These are phyloP conservation scores for Stagonosporopsis cucurbitacearum DNA, from an alignment of 2,329 filamentous ascomycete genomes.

Conservation along the genomic window DNA sequence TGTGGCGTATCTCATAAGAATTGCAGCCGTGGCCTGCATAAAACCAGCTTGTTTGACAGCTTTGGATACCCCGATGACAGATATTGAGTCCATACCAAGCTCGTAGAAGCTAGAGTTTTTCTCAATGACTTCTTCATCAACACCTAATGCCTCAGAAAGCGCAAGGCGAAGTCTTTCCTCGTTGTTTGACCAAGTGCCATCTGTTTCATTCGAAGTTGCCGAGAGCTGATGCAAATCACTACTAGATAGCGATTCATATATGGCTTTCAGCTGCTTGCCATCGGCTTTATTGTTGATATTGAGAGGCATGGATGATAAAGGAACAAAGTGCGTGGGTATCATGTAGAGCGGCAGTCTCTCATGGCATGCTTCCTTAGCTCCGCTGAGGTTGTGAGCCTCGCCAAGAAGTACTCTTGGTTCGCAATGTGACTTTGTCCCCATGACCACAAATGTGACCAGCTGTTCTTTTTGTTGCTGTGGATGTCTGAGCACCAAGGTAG, in stretches of 20 bases:
- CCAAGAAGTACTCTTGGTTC: slow-evolving; percentile 31
- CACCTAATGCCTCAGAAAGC: slow-evolving; percentile 61
- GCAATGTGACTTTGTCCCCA: slow-evolving; percentile 21
- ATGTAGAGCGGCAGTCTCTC: slow-evolving; percentile 80
- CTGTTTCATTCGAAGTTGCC: slow-evolving; percentile 9
- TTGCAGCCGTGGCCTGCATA: slow-evolving; percentile 64
- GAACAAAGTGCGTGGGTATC: slow-evolving; percentile 85
- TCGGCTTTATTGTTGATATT: slow-evolving; percentile 92
- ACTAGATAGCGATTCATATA: slow-evolving; percentile 69
- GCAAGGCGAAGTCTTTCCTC: slow-evolving; percentile 60
- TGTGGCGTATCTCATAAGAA: slow-evolving; percentile 66
- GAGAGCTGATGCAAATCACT: slow-evolving; percentile 67
- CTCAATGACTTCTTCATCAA: slow-evolving; percentile 55
- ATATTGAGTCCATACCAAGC: slow-evolving; percentile 86
- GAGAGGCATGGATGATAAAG: slow-evolving; percentile 74
- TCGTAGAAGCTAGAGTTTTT: slow-evolving; percentile 77
- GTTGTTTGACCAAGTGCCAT: slow-evolving; percentile 43
- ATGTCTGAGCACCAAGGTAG: slow-evolving; percentile 78
- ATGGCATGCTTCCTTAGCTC: slow-evolving; percentile 64
- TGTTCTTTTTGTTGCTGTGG: slow-evolving; percentile 78
- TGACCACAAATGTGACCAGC: slow-evolving; percentile 74
- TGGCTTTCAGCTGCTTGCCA: slow-evolving; percentile 67
- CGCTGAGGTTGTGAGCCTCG: slow-evolving; percentile 25
- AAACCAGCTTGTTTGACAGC: slow-evolving; percentile 70
- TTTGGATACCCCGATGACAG: slow-evolving; percentile 73